These are phyloP conservation scores for Colletotrichum zoysiae DNA, from an alignment of 2,329 filamentous ascomycete species.

Conservation along the genomic window DNA sequence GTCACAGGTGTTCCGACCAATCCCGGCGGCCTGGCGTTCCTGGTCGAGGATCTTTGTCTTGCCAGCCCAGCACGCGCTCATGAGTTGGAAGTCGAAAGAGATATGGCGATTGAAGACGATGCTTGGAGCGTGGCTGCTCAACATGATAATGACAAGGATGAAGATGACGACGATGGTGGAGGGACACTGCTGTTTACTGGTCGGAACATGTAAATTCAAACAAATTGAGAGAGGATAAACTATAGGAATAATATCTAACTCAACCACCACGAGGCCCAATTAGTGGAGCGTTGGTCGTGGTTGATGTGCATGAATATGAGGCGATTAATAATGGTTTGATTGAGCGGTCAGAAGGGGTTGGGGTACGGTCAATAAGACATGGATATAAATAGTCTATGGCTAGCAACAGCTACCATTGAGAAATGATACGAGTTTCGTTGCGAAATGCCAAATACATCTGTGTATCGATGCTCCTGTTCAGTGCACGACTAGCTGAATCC, in stretches of 20 bases:
- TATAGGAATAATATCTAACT: background rate
- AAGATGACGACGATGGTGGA: background rate
- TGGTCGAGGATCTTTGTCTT: background rate
- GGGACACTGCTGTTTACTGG: slow-evolving; percentile 8
- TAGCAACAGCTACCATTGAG: background rate
- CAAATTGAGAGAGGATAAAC: no score
- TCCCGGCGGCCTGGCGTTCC: background rate
- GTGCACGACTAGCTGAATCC: background rate
- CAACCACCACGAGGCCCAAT: background rate
- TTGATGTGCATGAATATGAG: background rate
- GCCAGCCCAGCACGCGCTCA: no score
- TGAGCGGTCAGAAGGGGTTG: no score
- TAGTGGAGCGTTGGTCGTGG: background rate
- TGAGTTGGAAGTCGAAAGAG: no score
- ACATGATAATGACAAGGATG: background rate
- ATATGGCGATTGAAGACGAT: background rate
- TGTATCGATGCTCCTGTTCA: no score
- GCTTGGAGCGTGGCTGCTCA: background rate
- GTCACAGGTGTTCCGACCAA: background rate
- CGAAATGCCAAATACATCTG: background rate
- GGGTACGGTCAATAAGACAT: no score
- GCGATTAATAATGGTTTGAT: no score
- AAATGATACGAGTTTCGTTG: background rate
- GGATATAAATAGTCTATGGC: background rate
- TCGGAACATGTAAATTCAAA: background rate